phyloP scores from a whole-genome alignment of 106 monocot genomes.

The Agapanthus africanus region DNA sequence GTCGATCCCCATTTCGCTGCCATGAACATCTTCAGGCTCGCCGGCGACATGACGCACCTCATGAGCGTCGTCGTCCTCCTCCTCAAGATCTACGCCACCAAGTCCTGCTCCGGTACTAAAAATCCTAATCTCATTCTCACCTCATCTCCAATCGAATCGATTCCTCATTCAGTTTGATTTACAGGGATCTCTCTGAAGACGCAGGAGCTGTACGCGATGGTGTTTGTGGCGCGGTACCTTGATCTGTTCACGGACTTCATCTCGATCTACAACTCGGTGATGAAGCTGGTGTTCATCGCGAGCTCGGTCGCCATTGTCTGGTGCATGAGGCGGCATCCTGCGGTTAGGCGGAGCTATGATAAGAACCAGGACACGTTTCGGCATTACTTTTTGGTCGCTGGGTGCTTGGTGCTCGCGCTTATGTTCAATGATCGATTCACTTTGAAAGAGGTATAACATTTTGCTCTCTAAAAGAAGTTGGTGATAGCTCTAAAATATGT shows the following conservation, averaged over 20 bases:
- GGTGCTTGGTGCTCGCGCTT: constrained; percentile 23
- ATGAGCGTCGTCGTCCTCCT: constrained; percentile 55
- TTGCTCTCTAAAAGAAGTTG: too few relatives aligned
- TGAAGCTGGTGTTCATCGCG: constrained; percentile 69
- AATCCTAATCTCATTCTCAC: not conserved
- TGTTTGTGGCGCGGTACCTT: constrained; percentile 47
- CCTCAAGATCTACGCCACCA: constrained; percentile 68
- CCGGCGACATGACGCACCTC: constrained; percentile 65
- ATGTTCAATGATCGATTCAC: constrained; percentile 44
- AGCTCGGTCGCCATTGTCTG: constrained; percentile 61
- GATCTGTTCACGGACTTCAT: constrained; percentile 44
- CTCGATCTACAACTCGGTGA: constrained; percentile 51
- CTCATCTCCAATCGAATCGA: not conserved
- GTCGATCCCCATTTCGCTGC: too few relatives aligned
- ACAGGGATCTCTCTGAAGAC: constrained; percentile 63
- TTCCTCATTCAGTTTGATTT: not conserved
- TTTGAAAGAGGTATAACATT: constrained; percentile 44
- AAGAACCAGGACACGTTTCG: constrained; percentile 48
- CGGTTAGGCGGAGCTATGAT: constrained; percentile 39
- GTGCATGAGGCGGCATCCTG: constrained; percentile 44
- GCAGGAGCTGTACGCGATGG: constrained; percentile 57
- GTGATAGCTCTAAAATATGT: too few relatives aligned
- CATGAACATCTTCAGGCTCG: too few relatives aligned
- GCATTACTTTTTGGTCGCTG: constrained; percentile 32
- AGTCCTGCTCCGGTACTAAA: constrained; percentile 48